Base-by-base conservation (phyloP, 768 basidiomycete genomes). In the Hygrocybe punicea region DNA sequence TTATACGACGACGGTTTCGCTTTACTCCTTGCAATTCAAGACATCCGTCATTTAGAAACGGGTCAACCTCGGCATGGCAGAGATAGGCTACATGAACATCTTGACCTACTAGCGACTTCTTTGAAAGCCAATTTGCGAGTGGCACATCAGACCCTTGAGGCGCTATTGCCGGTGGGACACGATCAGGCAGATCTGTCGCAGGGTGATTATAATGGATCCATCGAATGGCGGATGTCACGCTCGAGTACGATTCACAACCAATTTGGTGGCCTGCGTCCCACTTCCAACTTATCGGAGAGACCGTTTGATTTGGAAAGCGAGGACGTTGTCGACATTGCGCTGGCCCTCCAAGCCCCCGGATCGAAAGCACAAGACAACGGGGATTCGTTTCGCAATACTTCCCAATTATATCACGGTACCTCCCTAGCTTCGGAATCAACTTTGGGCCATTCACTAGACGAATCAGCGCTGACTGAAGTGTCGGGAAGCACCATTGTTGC, bases 211-310 rank as follows among this genome's bases (percentile, higher is more conserved):
- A 83, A 78, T 55, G 84, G 82, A 5, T 87, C 89, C 1, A 90
- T 90, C 54, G 86, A 89, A 56, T 86, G 86, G 85, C 79, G 89
- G 19, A 81, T 83, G 75, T 89, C 87, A 14, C 84, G 86, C 14
- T 69, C 86, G 45, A 87, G 87, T 63, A 75, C 79, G 65, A 81
- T 82, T 62, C 80, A 80, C 61, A 77, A 73, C 57, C 78, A 77
- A 55, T 74, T 81, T 34, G 77, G 76, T 23, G 76, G 68, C 51
- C 59, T 63, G 53, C 75, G 73, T 29, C 73, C 73, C 7, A 71
- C 73, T 64, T 73, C 73, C 19, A 71, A 70, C 25, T 65, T 69
- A 58, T 62, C 39, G 9, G 47, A 45, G n/a, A 25, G 35, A n/a
- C 53, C 57, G 49, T 73, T 67, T 59, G 67, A 73, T 42, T 72